phyloP scores from a whole-genome alignment of 257 asterid species.

The Echites panduratus region DNA sequence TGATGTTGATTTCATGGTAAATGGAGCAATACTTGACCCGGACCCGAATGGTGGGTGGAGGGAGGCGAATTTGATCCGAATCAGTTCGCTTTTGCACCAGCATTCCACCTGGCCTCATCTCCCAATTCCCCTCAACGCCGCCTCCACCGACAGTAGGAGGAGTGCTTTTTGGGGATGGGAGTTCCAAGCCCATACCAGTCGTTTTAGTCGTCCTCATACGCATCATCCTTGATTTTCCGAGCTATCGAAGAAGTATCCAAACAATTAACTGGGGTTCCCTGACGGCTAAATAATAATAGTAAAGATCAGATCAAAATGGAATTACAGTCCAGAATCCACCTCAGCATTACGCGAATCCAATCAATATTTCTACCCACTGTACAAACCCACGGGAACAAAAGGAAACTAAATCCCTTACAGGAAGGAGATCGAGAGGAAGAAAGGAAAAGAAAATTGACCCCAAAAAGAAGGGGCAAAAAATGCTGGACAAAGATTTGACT shows the following conservation, averaged over 20 bases:
- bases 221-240: conserved; percentile 45
- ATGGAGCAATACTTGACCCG: conserved; percentile 39
- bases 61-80: conserved; percentile 23
- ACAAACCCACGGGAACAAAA: not conserved
- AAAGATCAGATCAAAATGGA: conserved; percentile 5
- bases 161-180: conserved; percentile 11
- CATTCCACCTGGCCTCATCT: conserved; percentile 53
- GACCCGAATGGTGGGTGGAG: conserved; percentile 38
- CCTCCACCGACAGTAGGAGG: conserved; percentile 26
- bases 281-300: not conserved
- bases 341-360: conserved; percentile 11
- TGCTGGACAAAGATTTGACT: conserved; percentile 8
- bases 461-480: not conserved
- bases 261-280: not conserved
- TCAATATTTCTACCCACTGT: not conserved
- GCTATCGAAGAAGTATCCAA: not conserved
- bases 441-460: not conserved
- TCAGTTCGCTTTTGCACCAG: conserved; percentile 42
- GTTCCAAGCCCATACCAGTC: conserved; percentile 10
- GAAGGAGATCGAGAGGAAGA: conserved; percentile 3
- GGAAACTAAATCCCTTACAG: not conserved
- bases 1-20: conserved; percentile 36
- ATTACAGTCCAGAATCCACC: not conserved
- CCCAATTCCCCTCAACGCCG: conserved; percentile 33
- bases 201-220: conserved; percentile 47